Evolutionary conservation across 139 green algal species (phyloP).

Genomic region (Marvania coccoides): DNA sequence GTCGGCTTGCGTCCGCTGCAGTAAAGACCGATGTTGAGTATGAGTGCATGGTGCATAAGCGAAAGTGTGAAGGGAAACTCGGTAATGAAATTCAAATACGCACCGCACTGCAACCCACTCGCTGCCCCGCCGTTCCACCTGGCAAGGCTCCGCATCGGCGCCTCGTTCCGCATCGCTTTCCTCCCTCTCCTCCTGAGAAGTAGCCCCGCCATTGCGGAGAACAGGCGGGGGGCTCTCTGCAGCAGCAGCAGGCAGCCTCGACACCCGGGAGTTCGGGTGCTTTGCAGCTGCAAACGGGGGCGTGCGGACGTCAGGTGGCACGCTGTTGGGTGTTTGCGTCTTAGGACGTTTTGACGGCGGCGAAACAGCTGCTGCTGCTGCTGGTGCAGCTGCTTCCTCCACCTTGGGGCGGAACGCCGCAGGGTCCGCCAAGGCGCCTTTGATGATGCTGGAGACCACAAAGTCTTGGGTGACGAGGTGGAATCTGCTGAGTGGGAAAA

Average conservation of each 20-base stretch:
- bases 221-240: background rate
- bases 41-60: too few species aligned
- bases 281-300: background rate
- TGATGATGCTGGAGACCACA: background rate
- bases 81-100: too few species aligned
- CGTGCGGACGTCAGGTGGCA: background rate
- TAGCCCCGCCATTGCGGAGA: background rate
- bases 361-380: background rate
- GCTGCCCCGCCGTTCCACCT: background rate
- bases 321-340: too few species aligned
- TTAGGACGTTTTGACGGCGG: too few species aligned
- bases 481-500: too few species aligned
- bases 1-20: constrained; percentile 1
- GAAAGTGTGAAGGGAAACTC: too few species aligned
- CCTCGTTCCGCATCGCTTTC: background rate
- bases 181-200: background rate
- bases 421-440: background rate
- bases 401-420: background rate
- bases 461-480: background rate
- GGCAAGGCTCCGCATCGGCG: background rate
- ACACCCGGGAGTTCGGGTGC: background rate
- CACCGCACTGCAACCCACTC: constrained; percentile 10
- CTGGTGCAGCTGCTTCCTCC: background rate
- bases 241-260: background rate
- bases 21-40: too few species aligned